These are phyloP conservation scores for Apiospora rasikravindrae DNA, from an alignment of 2,329 filamentous ascomycete species.

Conservation along the genomic window DNA sequence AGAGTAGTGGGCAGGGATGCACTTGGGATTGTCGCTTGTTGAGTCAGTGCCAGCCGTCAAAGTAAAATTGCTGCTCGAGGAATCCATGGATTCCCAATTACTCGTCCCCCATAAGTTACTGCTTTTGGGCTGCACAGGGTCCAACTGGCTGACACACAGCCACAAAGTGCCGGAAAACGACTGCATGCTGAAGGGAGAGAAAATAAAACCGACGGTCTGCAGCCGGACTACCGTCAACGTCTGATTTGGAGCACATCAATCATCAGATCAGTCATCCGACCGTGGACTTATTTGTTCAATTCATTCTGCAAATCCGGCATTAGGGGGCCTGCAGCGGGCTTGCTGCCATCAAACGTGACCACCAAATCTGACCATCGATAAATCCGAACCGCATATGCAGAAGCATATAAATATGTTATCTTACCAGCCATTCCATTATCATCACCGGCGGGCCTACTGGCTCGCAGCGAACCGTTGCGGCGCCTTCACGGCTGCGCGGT, in stretches of 20 bases:
- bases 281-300: neutral
- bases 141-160: neutral
- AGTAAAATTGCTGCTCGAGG: conserved; percentile 2
- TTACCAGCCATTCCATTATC: neutral
- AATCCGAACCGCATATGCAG: neutral
- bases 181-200: neutral
- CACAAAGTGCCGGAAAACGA: neutral
- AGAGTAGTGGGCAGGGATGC: neutral
- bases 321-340: neutral
- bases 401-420: neutral
- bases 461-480: neutral
- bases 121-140: neutral
- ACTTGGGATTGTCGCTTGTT: neutral
- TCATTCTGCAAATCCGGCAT: neutral
- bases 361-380: neutral
- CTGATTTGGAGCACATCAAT: neutral
- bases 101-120: conserved; percentile 9
- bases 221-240: neutral
- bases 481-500: neutral
- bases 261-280: neutral
- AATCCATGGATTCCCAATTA: conserved; percentile 12
- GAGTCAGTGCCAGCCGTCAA: neutral
- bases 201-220: conserved; percentile 8
- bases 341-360: neutral
- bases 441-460: neutral